Conservation (phyloP, 495 filamentous ascomycete genomes). For the Trypethelium eluteriae region DNA sequence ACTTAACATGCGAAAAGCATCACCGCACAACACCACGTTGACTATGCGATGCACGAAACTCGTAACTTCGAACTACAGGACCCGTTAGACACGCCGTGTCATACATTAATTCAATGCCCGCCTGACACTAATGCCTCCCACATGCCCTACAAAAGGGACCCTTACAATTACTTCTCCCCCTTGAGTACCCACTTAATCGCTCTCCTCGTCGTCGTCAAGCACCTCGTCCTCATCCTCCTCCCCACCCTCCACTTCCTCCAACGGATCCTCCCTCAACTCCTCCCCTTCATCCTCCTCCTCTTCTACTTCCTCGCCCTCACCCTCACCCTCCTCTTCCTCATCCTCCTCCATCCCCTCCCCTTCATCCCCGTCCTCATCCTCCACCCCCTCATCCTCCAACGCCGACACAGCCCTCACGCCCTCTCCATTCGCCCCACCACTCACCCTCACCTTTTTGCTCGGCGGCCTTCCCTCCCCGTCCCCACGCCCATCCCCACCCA, state of each 20-base stretch:
- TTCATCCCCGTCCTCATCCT: constrained; percentile 24
- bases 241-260: constrained; percentile 42
- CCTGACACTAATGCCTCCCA: too few relatives aligned
- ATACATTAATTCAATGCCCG: too few relatives aligned
- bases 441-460: constrained; percentile 33
- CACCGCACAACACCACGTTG: too few relatives aligned
- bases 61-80: too few relatives aligned
- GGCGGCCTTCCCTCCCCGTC: constrained; percentile 23
- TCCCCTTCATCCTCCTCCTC: constrained; percentile 41
- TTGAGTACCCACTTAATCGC: not conserved
- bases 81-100: too few relatives aligned
- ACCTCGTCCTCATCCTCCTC: constrained; percentile 37
- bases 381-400: constrained; percentile 16
- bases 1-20: too few relatives aligned
- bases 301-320: constrained; percentile 50
- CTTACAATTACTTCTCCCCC: not conserved
- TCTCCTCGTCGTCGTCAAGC: constrained; percentile 31
- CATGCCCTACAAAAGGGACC: not conserved
- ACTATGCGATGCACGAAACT: too few relatives aligned
- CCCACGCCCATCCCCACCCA: constrained; percentile 1
- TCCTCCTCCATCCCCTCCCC: constrained; percentile 44
- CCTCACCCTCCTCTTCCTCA: constrained; percentile 46
- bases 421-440: constrained; percentile 18
- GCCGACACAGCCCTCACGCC: constrained; percentile 16
- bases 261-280: constrained; percentile 41